Evolutionary conservation across 1,284 basidiomycete genomes (phyloP).

Genomic region (Fomitopsis schrenkii): DNA sequence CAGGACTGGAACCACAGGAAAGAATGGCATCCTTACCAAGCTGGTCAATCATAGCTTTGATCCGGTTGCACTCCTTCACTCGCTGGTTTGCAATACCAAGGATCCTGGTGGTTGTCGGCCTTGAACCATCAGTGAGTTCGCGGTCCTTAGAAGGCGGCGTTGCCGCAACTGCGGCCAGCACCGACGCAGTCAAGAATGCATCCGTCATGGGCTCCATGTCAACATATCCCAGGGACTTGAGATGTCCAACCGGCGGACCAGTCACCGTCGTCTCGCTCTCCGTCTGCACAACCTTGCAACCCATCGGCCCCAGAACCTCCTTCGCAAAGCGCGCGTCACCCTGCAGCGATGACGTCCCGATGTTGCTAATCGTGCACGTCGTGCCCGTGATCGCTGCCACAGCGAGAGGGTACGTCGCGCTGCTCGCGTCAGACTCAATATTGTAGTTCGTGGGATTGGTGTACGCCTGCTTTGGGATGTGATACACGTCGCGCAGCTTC

Average conservation of each 20-base stretch:
- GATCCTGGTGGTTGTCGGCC: constrained; percentile 68
- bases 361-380: constrained; percentile 89
- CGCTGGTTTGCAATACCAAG: constrained; percentile 97
- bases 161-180: constrained; percentile 83
- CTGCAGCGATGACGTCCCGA: constrained; percentile 88
- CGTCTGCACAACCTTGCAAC: constrained; percentile 88
- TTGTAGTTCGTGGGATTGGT: constrained; percentile 77
- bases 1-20: not conserved
- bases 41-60: constrained; percentile 95
- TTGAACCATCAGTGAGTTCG: constrained; percentile 28
- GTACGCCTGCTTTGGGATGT: constrained; percentile 83
- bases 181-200: constrained; percentile 94
- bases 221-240: constrained; percentile 83
- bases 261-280: constrained; percentile 88
- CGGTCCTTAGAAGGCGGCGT: constrained; percentile 40
- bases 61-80: constrained; percentile 98
- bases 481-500: constrained; percentile 75
- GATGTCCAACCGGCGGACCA: constrained; percentile 79
- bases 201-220: constrained; percentile 99
- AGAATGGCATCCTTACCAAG: constrained; percentile 53
- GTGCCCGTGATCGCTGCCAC: constrained; percentile 97
- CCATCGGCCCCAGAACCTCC: constrained; percentile 93
- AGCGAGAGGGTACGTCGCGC: constrained; percentile 95
- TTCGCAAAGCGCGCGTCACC: constrained; percentile 96
- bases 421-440: constrained; percentile 95